Evolutionary conservation across 2,329 filamentous ascomycete genomes (phyloP).

Genomic region (Pseudohalonectria lignicola): DNA sequence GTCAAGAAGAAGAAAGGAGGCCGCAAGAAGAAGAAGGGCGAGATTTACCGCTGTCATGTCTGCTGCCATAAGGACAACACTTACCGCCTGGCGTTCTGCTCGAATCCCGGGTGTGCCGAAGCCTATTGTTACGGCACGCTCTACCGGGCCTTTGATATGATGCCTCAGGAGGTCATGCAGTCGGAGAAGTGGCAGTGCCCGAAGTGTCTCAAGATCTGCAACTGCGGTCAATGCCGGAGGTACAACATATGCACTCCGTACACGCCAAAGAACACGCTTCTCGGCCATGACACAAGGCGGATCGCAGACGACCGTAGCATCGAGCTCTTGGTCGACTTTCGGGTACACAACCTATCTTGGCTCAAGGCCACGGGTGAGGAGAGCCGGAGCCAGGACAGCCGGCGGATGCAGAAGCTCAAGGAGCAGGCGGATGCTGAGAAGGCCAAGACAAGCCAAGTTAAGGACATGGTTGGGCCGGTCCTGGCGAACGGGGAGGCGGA

Average conservation of each 20-base stretch:
- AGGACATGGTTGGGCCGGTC: conserved; percentile 13
- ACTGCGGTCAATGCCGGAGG: conserved; percentile 69
- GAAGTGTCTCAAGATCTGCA: conserved; percentile 76
- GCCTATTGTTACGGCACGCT: conserved; percentile 90
- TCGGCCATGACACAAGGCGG: conserved; percentile 84
- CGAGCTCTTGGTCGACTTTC: conserved; percentile 84
- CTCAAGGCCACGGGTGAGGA: conserved; percentile 51
- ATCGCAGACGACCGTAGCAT: conserved; percentile 87
- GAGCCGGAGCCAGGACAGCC: conserved; percentile 43
- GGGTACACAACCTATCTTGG: conserved; percentile 79
- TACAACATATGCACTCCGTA: conserved; percentile 61
- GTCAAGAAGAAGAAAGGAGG: conserved; percentile 54
- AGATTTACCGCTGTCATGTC: conserved; percentile 62
- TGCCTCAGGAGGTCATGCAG: conserved; percentile 75
- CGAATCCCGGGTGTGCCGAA: conserved; percentile 54
- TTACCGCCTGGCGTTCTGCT: conserved; percentile 79
- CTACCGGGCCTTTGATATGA: conserved; percentile 82
- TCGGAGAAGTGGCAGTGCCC: conserved; percentile 80
- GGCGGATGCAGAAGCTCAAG: conserved; percentile 44
- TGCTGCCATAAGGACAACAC: conserved; percentile 69
- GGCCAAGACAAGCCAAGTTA: conserved; percentile 24
- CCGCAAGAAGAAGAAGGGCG: conserved; percentile 40
- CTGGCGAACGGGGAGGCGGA: conserved; percentile 14
- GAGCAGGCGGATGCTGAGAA: conserved; percentile 47
- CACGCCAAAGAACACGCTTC: conserved; percentile 72